Conservation (phyloP, 768 basidiomycete species). For the Pulveroboletus sp. region DNA sequence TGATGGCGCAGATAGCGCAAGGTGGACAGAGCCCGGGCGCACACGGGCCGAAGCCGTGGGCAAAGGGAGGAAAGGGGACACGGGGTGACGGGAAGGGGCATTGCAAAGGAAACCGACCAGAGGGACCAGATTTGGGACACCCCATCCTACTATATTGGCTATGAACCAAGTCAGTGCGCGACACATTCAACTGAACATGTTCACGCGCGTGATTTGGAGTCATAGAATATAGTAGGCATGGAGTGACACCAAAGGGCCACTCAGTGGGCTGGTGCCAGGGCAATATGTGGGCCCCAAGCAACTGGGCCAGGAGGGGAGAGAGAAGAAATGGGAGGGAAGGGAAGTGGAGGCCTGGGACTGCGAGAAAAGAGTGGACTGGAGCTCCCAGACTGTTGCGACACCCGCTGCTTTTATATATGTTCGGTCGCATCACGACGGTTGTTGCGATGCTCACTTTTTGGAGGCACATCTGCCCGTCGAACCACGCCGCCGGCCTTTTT, state of each 20-base stretch:
- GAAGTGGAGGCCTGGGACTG: constrained; percentile 14
- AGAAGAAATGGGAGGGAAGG: neutral
- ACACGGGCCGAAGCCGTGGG: too few relatives aligned
- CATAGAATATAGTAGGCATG: constrained; percentile 32
- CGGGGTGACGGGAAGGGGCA: too few relatives aligned
- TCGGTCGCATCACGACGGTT: neutral
- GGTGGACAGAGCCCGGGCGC: neutral
- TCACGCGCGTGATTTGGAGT: constrained; percentile 33
- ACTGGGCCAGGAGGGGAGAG: neutral
- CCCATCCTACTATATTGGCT: constrained; percentile 49
- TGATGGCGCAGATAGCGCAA: constrained; percentile 1
- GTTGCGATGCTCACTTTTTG: constrained; percentile 4
- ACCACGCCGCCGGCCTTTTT: constrained; percentile 5
- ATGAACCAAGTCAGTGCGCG: constrained; percentile 47
- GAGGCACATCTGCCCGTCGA: constrained; percentile 5
- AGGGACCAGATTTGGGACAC: constrained; percentile 31
- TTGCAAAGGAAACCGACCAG: neutral
- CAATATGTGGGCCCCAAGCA: constrained; percentile 1
- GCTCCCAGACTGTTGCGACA: neutral
- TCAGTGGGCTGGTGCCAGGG: constrained; percentile 1
- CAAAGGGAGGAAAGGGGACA: too few relatives aligned
- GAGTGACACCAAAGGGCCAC: constrained; percentile 31
- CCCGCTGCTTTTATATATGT: constrained; percentile 23
- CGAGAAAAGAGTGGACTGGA: constrained; percentile 15
- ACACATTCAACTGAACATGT: constrained; percentile 33